These are phyloP conservation scores for Aspergillus bridgeri DNA, from an alignment of 495 filamentous ascomycete genomes.

Conservation along the genomic window DNA sequence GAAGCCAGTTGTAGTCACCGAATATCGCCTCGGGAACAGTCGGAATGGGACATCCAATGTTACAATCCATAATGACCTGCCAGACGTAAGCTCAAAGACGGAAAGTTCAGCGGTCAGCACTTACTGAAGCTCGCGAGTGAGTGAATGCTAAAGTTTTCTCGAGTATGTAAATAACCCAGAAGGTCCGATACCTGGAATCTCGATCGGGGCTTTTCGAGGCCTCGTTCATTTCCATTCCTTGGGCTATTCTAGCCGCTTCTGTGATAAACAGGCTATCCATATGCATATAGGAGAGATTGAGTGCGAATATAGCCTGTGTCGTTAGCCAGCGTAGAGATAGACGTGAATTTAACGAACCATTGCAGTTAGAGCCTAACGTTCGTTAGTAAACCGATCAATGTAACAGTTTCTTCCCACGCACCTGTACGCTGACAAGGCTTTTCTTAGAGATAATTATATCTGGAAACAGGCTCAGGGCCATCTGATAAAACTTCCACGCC, in stretches of 20 bases:
- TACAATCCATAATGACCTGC: neutral
- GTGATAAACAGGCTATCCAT: neutral
- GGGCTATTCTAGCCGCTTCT: neutral
- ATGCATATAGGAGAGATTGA: neutral
- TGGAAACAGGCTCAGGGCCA: neutral
- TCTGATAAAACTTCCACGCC: neutral
- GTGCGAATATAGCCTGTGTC: neutral
- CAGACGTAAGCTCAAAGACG: neutral
- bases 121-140: neutral
- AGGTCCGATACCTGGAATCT: neutral
- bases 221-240: neutral
- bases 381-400: neutral
- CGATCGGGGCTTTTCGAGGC: neutral
- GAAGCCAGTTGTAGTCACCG: neutral
- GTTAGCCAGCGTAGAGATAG: neutral
- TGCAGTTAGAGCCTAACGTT: neutral
- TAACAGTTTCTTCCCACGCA: neutral
- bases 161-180: neutral
- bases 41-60: neutral
- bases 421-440: neutral
- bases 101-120: neutral
- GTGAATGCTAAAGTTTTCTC: neutral
- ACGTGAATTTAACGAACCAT: neutral
- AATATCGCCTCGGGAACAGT: neutral
- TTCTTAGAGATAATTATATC: neutral